These are phyloP conservation scores for Eucalyptus lansdowneana DNA, from an alignment of 345 rosid species.

Conservation along the genomic window DNA sequence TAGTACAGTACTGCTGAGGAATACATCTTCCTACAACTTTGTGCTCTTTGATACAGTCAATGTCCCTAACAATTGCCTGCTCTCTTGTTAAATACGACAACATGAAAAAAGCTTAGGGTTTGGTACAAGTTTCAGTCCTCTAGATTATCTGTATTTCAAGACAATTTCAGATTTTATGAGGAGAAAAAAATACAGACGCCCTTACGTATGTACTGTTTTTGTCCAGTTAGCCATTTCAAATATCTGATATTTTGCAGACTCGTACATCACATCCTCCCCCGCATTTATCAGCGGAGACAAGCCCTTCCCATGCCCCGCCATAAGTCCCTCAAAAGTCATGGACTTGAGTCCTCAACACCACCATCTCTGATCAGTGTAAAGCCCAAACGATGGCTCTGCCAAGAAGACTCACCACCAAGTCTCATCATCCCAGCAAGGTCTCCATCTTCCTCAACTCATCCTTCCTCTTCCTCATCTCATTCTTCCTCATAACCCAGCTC, in stretches of 20 bases:
- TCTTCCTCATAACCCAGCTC: slow-evolving; percentile 8
- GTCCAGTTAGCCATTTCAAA: neutral
- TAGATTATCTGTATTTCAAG: neutral
- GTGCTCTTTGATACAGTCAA: neutral
- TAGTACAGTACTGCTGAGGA: neutral
- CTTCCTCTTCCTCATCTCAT: slow-evolving; percentile 29
- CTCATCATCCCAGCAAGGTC: neutral
- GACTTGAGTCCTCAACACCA: neutral
- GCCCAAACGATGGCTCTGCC: neutral
- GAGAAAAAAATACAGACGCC: neutral
- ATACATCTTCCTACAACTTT: neutral
- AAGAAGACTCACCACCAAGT: neutral
- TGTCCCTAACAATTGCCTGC: neutral
- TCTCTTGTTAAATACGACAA: neutral
- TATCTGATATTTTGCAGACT: neutral
- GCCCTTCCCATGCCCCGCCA: neutral
- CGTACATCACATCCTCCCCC: neutral
- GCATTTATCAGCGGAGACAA: neutral
- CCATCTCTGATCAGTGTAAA: neutral
- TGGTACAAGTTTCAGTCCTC: neutral
- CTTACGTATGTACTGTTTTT: neutral
- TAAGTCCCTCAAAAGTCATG: neutral
- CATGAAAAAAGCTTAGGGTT: neutral
- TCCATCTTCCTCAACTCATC: slow-evolving; percentile 33
- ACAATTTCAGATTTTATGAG: neutral